Base-by-base conservation (phyloP, 2,329 filamentous ascomycete genomes). In the Cordyceps militaris region DNA sequence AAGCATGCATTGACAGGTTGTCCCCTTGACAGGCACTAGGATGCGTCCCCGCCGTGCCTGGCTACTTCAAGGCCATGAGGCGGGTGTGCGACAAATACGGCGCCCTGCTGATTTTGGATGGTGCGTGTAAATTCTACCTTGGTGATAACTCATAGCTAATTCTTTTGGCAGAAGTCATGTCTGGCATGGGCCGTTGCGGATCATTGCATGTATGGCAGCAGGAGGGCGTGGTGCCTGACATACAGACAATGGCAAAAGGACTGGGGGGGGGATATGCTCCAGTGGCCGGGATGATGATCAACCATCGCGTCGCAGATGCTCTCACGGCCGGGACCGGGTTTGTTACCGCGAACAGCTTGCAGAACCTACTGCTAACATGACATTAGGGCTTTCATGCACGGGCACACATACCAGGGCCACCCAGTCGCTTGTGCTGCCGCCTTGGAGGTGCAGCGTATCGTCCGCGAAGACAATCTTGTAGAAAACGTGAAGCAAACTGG, bases 81-180 rank as follows among this genome's bases (percentile, higher is more conserved):
- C 73, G 74, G 2, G 74, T 94, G 1, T 94, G 89, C 67, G 79
- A 86, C 54, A 82, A 81, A 60, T 77, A 93, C 65, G 88, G 86
- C 0, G 83, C 86, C 0, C 78, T 94, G 0, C 75, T 94, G n/a
- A 86, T 93, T 47, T 72, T 93, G 0, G 90, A 76, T n/a, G 57
- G 52, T 56, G 24, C 16, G 47, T 58, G 8, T 11, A 46, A 36
- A 5, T 16, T 10, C 26, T 0, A 30, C 26, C 14, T 55, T 4
- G 52, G 43, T 19, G 2, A 3, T 5, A 1, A 1, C 0, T 24
- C 3, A 21, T 14, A 7, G 11, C 19, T 40, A 28, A 44, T 4
- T 1, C 2, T n/a, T n/a, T 14, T 38, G 1, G 24, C 26, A 59
- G 89, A 93, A 53, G 79, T 91, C 46, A 89, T 91, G 86, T 86